These are phyloP conservation scores for Alternaria arborescens DNA, from an alignment of 2,329 filamentous ascomycete species.

Conservation along the genomic window DNA sequence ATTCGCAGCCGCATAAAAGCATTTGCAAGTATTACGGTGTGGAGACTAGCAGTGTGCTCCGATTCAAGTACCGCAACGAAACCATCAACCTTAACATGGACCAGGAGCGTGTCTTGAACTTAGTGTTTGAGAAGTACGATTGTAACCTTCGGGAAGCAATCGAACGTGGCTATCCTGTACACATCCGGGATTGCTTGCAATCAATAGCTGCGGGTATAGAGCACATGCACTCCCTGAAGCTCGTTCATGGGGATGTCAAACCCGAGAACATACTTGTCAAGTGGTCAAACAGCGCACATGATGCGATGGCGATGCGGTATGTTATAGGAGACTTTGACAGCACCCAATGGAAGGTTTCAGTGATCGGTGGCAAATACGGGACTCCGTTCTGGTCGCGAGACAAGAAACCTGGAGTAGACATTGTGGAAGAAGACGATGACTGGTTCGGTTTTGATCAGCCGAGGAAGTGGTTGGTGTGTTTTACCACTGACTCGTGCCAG, in stretches of 20 bases:
- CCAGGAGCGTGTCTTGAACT: not conserved
- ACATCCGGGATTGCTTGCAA: not conserved
- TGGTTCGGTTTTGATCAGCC: slow-evolving; percentile 8
- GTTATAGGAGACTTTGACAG: slow-evolving; percentile 13
- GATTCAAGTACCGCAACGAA: not conserved
- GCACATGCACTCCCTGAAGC: not conserved
- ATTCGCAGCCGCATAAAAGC: not conserved
- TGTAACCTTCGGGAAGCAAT: not conserved
- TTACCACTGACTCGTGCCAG: not conserved
- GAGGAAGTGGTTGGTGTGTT: slow-evolving; percentile 1
- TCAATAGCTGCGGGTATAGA: not conserved
- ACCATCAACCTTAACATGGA: not conserved
- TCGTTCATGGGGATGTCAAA: not conserved
- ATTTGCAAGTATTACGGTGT: not conserved
- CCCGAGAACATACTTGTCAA: not conserved
- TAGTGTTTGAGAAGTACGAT: not conserved
- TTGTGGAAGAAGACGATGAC: slow-evolving; percentile 7
- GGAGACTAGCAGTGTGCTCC: not conserved
- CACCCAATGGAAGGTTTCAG: not conserved
- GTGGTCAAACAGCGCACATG: not conserved
- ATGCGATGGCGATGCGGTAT: not conserved
- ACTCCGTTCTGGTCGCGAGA: not conserved
- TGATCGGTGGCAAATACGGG: slow-evolving; percentile 1
- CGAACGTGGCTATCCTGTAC: not conserved
- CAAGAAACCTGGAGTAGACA: not conserved